phyloP scores from a whole-genome alignment of 768 basidiomycete genomes.

The Lactifluus pinguis region DNA sequence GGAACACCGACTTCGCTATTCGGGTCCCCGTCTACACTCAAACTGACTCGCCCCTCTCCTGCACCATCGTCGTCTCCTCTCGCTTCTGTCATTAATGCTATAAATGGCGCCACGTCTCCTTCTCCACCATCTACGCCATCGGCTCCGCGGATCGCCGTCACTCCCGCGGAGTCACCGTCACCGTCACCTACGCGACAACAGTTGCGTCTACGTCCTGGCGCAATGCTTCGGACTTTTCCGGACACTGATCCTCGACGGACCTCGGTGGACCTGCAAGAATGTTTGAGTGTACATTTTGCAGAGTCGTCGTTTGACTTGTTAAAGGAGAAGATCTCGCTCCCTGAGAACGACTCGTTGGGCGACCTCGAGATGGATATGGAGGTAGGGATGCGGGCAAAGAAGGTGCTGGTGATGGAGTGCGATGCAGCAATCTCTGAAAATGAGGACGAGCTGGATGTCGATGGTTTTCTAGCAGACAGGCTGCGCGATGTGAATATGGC shows the following conservation, averaged over 20 bases:
- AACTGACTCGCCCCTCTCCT: conserved; percentile 25
- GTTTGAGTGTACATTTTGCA: conserved; percentile 15
- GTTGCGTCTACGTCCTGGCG: conserved; percentile 1
- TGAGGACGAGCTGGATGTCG: conserved; percentile 2
- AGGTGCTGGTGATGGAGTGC: not conserved
- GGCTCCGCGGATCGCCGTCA: conserved; percentile 9
- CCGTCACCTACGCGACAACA: conserved; percentile 9
- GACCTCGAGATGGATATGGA: conserved; percentile 13
- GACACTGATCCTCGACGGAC: conserved; percentile 8
- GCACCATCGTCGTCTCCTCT: conserved; percentile 21
- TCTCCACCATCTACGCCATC: conserved; percentile 1
- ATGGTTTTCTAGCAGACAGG: conserved; percentile 4
- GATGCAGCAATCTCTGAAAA: not conserved
- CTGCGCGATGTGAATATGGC: conserved; percentile 9
- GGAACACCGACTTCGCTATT: not conserved
- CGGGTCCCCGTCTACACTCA: conserved; percentile 2
- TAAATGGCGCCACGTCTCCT: conserved; percentile 8
- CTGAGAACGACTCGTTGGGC: conserved; percentile 15
- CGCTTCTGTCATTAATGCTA: conserved; percentile 18
- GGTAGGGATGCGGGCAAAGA: not conserved
- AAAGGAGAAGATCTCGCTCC: conserved; percentile 16
- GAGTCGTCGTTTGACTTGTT: conserved; percentile 19
- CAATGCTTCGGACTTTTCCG: not conserved
- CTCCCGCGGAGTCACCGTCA: conserved; percentile 7
- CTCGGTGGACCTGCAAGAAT: conserved; percentile 16